Evolutionary conservation across 164 flowering plant species (phyloP), one percentile per base, ranked within the genome.

Genomic region (Hamamelis virginiana): DNA sequence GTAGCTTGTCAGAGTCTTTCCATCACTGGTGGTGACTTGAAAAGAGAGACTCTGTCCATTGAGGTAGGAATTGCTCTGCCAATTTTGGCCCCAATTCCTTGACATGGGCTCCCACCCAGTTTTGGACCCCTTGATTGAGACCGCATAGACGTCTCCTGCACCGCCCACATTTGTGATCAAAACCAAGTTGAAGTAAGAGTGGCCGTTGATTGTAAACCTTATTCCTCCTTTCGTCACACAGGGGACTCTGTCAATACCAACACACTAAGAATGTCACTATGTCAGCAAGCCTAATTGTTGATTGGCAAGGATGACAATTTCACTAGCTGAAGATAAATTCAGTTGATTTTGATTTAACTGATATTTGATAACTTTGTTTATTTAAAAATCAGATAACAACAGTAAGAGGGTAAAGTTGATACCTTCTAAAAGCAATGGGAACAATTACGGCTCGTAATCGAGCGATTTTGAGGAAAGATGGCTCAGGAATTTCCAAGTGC

Each of bases 21-120:
- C 83, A 47, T 84, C 87, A 64, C 87, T 84, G 41, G 82, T 62
- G 23, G 87, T 84, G 38, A 84, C 85, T 61, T 74, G 83, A 60
- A 84, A 84, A 0, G 87, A 84, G 26, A 84, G 83, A 67, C 76
- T 74, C 44, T 84, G 87, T 47, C 83, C 87, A 33, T 84, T 76
- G 18, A 84, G 76, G 71, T 80, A 75, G 14, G 77, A 69, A 38
- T 83, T 79, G 78, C 86, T 83, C 65, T 80, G 85, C 85, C 85
- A 82, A 46, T 82, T 82, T 65, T 82, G 85, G 46, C 85, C 85
- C 85, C 85, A 82, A 59, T 82, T 82, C 46, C 85, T 75, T 51
- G 83, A 83, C 84, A 83, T 80, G 26, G 87, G 3, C 60, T 81
- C 80, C 87, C 87, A 84, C 9, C 76, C 82, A 10, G 83, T 76